These are phyloP conservation scores for Glonium stellatum DNA, from an alignment of 495 filamentous ascomycete genomes.

Conservation along the genomic window DNA sequence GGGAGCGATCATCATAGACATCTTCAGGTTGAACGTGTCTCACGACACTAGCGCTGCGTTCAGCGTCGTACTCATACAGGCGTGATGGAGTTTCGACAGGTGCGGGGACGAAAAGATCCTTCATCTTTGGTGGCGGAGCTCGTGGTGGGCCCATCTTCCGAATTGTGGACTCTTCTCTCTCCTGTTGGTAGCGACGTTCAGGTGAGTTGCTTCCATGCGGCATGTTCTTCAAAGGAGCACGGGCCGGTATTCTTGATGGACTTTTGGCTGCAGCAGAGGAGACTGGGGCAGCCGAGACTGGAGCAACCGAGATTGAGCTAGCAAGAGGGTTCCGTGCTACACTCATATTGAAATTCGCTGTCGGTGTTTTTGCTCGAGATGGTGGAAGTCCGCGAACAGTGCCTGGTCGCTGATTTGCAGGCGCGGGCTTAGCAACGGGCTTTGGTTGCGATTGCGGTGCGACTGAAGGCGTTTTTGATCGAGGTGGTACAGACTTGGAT, in stretches of 20 bases:
- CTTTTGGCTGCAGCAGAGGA: conserved; percentile 35
- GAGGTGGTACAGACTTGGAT: conserved; percentile 55
- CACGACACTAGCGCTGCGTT: conserved; percentile 62
- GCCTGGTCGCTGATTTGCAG: conserved; percentile 39
- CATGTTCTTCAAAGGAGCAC: conserved; percentile 71
- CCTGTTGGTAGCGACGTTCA: conserved; percentile 49
- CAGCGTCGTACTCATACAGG: conserved; percentile 19
- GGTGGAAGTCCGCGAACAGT: conserved; percentile 50
- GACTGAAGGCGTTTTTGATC: conserved; percentile 55
- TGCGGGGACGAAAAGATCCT: conserved; percentile 67
- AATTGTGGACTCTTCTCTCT: conserved; percentile 31
- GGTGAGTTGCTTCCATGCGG: conserved; percentile 78
- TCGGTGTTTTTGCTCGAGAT: conserved; percentile 60
- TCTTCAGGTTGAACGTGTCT: conserved; percentile 78
- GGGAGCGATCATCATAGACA: conserved; percentile 62
- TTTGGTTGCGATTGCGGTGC: conserved; percentile 33
- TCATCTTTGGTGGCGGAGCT: conserved; percentile 83
- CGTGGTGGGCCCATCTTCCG: conserved; percentile 57
- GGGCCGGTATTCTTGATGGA: conserved; percentile 77
- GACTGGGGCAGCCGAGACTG: conserved; percentile 19
- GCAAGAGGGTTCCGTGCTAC: conserved; percentile 49
- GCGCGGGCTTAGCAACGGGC: conserved; percentile 38
- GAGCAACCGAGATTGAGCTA: conserved; percentile 33
- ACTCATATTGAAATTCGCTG: conserved; percentile 42
- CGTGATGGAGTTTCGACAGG: conserved; percentile 36